Conservation (phyloP, 23 red algal genomes). For the Gracilariopsis chorda region DNA sequence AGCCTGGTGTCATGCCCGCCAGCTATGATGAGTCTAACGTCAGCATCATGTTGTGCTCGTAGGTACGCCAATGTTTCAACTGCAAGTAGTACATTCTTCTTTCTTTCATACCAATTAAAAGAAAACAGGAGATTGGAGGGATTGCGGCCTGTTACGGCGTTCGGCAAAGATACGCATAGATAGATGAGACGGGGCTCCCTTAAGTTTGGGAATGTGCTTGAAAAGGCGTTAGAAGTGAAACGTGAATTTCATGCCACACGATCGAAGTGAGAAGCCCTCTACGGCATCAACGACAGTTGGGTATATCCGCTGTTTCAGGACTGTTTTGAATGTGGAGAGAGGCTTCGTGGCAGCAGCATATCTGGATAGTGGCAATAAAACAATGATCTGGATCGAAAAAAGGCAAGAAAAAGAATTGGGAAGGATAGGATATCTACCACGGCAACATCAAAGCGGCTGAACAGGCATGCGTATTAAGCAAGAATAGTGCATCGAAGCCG, state of each 20-base stretch:
- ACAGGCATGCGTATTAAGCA: conserved; percentile 56
- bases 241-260: conserved; percentile 64
- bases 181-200: conserved; percentile 48
- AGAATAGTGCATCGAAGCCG: conserved; percentile 46
- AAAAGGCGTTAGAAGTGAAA: conserved; percentile 58
- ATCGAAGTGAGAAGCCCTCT: conserved; percentile 23
- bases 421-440: conserved; percentile 75
- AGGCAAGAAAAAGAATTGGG: conserved; percentile 61
- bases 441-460: conserved; percentile 10
- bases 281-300: conserved; percentile 54
- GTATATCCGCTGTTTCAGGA: conserved; percentile 13
- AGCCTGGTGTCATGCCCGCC: conserved; percentile 82
- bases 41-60: not conserved
- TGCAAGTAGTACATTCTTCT: conserved; percentile 76
- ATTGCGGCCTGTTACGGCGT: not conserved
- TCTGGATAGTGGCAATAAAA: conserved; percentile 97
- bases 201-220: conserved; percentile 36
- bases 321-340: not conserved
- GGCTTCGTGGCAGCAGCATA: conserved; percentile 38
- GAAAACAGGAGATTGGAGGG: conserved; percentile 49
- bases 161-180: conserved; percentile 32
- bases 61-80: conserved; percentile 30
- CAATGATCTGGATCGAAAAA: conserved; percentile 33
- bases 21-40: conserved; percentile 55
- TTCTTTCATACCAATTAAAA: conserved; percentile 83